Conservation (phyloP, 2,329 filamentous ascomycete species). For the Eurotiales sp. region DNA sequence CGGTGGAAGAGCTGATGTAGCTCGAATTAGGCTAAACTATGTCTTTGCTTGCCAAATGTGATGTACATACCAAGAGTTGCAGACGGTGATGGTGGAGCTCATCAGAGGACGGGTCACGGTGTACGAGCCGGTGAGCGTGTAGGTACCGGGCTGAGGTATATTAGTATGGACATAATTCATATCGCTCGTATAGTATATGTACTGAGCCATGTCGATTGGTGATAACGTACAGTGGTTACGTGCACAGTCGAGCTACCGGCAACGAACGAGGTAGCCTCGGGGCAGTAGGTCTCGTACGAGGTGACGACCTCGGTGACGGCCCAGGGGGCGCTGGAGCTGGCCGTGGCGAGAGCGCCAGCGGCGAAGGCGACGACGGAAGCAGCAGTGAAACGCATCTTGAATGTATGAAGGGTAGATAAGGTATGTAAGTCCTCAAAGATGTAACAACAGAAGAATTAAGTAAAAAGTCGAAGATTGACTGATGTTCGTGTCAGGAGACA, state of each 20-base stretch:
- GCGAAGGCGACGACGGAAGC: conserved; percentile 38
- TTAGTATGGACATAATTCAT: conserved; percentile 6
- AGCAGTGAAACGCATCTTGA: conserved; percentile 48
- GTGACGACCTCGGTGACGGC: conserved; percentile 55
- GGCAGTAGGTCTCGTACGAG: conserved; percentile 69
- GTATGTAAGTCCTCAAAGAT: not conserved
- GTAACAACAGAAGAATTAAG: not conserved
- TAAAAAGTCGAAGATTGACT: not conserved
- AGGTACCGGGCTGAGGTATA: conserved; percentile 54
- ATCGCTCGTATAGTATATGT: no score
- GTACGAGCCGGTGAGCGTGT: conserved; percentile 72
- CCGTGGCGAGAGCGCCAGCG: conserved; percentile 32
- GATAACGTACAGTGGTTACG: conserved; percentile 55
- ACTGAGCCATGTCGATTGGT: no score
- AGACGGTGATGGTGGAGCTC: conserved; percentile 51
- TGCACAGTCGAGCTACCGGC: conserved; percentile 66
- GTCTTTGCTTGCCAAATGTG: no score
- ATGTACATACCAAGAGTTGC: conserved; percentile 42
- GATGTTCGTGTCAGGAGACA: not conserved
- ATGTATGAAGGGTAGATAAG: not conserved
- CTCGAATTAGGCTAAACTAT: not conserved
- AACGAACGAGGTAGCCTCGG: conserved; percentile 60
- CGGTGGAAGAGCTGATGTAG: conserved; percentile 8
- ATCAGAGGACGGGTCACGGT: conserved; percentile 54
- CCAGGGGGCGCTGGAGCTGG: conserved; percentile 4